Percentiles rank a stretch among this genome's conserved stretches.
phyloP scores from a whole-genome alignment of 148 eudicot species.

The Rhododendron griersonianum region DNA sequence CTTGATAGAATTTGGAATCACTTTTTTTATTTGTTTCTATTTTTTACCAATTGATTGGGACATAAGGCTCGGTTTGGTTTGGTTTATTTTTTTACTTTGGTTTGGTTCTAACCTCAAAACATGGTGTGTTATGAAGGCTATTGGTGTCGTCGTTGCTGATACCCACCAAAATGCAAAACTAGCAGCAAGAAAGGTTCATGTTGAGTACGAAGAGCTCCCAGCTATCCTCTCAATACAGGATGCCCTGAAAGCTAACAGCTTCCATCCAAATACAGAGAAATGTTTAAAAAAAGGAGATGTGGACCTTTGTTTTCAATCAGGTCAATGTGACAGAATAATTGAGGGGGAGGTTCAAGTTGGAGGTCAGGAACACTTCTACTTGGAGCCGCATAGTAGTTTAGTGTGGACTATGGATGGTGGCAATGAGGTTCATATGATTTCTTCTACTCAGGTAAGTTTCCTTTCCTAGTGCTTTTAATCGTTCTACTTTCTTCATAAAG shows the following conservation, averaged over 20 bases:
- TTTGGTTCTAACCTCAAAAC: not conserved
- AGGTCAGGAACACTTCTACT: conserved; percentile 96
- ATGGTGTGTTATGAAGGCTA: conserved; percentile 42
- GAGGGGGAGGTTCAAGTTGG: conserved; percentile 92
- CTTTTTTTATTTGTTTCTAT: not conserved
- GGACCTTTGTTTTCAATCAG: conserved; percentile 70
- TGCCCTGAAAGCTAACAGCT: conserved; percentile 57
- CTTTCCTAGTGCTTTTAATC: not conserved
- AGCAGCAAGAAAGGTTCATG: conserved; percentile 72
- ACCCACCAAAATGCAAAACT: conserved; percentile 89
- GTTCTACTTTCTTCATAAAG: not conserved
- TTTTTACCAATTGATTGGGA: too few relatives aligned
- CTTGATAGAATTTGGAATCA: not conserved
- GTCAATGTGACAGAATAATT: conserved; percentile 78
- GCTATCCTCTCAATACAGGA: conserved; percentile 83
- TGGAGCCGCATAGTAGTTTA: conserved; percentile 79
- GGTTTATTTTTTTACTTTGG: not conserved
- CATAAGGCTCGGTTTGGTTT: too few relatives aligned
- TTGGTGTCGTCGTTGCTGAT: conserved; percentile 94
- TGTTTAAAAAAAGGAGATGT: conserved; percentile 69
- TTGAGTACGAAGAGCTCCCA: conserved; percentile 87
- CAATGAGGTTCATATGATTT: conserved; percentile 96
- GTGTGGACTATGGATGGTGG: conserved; percentile 90
- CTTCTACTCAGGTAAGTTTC: conserved; percentile 87
- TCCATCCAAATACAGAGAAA: conserved; percentile 74